Evolutionary conservation across 106 monocot species (phyloP).

Genomic region (Dactylorhiza incarnata): DNA sequence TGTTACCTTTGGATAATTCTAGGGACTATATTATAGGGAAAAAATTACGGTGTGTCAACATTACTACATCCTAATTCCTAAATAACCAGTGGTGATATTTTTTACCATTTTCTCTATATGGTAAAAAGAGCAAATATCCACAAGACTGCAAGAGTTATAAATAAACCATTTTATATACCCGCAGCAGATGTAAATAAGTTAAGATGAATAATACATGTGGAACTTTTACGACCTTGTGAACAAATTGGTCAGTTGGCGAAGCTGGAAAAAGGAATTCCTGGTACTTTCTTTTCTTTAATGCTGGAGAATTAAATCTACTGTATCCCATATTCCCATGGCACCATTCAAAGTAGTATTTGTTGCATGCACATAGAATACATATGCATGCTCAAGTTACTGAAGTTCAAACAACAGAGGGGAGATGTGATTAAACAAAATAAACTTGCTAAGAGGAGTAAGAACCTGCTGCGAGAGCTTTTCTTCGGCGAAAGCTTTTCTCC

Average conservation of each 20-base stretch:
- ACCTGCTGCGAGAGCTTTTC: too few relatives aligned
- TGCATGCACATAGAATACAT: constrained; percentile 16
- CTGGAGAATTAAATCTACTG: constrained; percentile 50
- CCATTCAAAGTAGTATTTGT: constrained; percentile 76
- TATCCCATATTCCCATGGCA: constrained; percentile 30
- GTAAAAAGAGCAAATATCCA: not conserved
- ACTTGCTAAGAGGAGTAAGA: too few relatives aligned
- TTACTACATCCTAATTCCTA: too few relatives aligned
- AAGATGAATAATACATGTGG: constrained; percentile 28
- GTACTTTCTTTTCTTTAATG: constrained; percentile 70
- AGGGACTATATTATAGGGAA: too few relatives aligned
- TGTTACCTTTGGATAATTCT: too few relatives aligned
- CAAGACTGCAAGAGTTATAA: not conserved
- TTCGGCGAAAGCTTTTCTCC: too few relatives aligned
- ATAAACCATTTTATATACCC: not conserved
- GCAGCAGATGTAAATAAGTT: not conserved
- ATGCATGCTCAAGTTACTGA: too few relatives aligned
- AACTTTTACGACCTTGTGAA: constrained; percentile 34
- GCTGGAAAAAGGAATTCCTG: constrained; percentile 41
- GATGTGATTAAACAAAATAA: too few relatives aligned
- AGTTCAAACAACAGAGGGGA: too few relatives aligned
- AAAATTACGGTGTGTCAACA: too few relatives aligned
- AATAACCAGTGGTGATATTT: too few relatives aligned
- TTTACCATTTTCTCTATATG: too few relatives aligned
- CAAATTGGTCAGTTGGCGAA: constrained; percentile 28